A percentile compares a stretch with the other conserved stretches of the same genome.
Conservation (phyloP, 2,329 filamentous ascomycete genomes). For the Grosmannia huntii region DNA sequence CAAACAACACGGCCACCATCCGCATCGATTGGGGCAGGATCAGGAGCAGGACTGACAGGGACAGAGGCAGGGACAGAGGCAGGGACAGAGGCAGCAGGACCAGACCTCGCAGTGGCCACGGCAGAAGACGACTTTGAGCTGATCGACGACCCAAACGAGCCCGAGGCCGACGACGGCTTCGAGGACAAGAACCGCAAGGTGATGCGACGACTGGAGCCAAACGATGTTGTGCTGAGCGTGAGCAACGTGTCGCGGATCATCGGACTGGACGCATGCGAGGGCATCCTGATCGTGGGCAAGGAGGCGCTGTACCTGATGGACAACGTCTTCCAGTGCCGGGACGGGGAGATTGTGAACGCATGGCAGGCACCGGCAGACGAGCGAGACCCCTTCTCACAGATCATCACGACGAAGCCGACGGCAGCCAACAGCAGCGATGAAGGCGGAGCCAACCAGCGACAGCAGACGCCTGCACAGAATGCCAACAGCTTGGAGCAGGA, state of each 20-base stretch:
- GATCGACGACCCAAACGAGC: slow-evolving; percentile 81
- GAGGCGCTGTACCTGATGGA: slow-evolving; percentile 89
- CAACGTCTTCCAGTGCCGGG: slow-evolving; percentile 87
- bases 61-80: neutral
- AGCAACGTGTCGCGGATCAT: slow-evolving; percentile 94
- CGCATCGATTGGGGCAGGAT: too few species aligned
- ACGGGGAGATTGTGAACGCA: slow-evolving; percentile 93
- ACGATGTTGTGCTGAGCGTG: slow-evolving; percentile 84
- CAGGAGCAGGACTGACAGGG: neutral
- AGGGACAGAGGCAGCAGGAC: neutral
- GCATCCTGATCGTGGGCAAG: slow-evolving; percentile 84
- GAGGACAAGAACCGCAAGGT: slow-evolving; percentile 98
- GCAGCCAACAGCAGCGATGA: slow-evolving; percentile 23
- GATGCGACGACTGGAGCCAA: slow-evolving; percentile 81
- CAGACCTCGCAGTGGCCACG: neutral
- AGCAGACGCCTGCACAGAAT: neutral
- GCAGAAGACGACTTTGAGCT: slow-evolving; percentile 96
- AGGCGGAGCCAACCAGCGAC: neutral
- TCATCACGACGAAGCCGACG: slow-evolving; percentile 54
- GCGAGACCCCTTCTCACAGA: slow-evolving; percentile 86
- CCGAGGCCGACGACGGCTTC: slow-evolving; percentile 62
- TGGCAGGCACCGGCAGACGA: slow-evolving; percentile 89
- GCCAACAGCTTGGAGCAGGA: slow-evolving; percentile 49
- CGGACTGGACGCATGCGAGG: slow-evolving; percentile 85
- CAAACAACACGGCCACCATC: neutral